Conservation (phyloP, 179 eudicot genomes). For the Corrigiola litoralis region DNA sequence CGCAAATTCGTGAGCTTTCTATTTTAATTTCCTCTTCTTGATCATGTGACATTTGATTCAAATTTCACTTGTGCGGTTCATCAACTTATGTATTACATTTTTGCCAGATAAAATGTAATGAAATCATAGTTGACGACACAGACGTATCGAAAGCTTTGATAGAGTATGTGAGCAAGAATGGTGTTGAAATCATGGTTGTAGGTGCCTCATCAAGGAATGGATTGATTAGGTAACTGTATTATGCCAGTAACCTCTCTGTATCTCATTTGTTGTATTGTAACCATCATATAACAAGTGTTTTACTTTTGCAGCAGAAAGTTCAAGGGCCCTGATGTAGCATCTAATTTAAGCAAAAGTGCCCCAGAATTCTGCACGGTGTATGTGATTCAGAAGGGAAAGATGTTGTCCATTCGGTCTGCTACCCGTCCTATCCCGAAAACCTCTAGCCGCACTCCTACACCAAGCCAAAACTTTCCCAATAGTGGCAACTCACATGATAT, state of each 20-base stretch:
- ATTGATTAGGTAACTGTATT: constrained; percentile 24
- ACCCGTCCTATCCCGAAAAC: constrained; percentile 9
- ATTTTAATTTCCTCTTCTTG: neutral
- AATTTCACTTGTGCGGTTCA: neutral
- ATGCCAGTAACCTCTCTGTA: neutral
- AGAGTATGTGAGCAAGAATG: constrained; percentile 14
- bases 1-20: constrained; percentile 34
- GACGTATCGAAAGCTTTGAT: constrained; percentile 29
- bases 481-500: neutral
- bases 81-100: neutral
- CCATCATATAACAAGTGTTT: neutral
- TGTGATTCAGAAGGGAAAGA: constrained; percentile 27
- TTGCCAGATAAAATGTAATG: constrained; percentile 23
- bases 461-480: neutral
- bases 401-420: constrained; percentile 24
- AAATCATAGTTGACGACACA: constrained; percentile 22
- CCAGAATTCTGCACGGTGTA: constrained; percentile 32
- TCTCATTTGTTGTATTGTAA: neutral
- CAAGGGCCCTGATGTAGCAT: constrained; percentile 29
- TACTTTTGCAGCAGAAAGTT: constrained; percentile 20
- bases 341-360: constrained; percentile 19
- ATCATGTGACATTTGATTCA: neutral
- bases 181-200: constrained; percentile 26
- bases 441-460: neutral
- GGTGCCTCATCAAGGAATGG: constrained; percentile 30